Conservation (phyloP, 2,329 filamentous ascomycete species). For the Penicillium sp. region DNA sequence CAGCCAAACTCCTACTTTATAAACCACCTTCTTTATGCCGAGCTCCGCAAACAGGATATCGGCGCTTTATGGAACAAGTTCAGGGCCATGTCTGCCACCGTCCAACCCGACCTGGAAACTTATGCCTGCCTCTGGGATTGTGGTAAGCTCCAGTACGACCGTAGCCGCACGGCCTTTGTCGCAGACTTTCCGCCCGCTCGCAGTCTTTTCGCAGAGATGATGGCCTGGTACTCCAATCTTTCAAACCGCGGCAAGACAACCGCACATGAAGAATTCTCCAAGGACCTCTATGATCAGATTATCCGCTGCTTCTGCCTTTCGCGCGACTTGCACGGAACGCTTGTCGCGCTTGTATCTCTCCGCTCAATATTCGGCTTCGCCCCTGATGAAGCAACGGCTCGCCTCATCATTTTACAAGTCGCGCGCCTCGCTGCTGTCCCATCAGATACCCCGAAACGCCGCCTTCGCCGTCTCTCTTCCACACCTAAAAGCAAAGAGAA, state of each 20-base stretch:
- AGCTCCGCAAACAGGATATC: constrained; percentile 64
- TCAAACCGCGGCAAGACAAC: constrained; percentile 33
- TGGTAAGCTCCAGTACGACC: constrained; percentile 55
- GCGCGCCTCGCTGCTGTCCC: constrained; percentile 49
- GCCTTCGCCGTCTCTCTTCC: constrained; percentile 46
- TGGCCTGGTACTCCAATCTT: constrained; percentile 48
- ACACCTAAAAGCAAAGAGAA: constrained; percentile 51
- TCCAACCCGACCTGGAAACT: constrained; percentile 70
- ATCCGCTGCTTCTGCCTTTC: constrained; percentile 57
- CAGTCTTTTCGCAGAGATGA: constrained; percentile 55
- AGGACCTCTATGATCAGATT: constrained; percentile 58
- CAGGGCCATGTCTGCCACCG: constrained; percentile 55
- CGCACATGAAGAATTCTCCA: constrained; percentile 47
- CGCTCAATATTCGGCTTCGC: constrained; percentile 49
- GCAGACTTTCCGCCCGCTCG: constrained; percentile 52
- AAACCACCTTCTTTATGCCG: constrained; percentile 75
- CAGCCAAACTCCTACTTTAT: constrained; percentile 74
- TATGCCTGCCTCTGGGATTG: constrained; percentile 70
- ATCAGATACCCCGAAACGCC: constrained; percentile 38
- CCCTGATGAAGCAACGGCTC: constrained; percentile 53
- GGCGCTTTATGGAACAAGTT: constrained; percentile 63
- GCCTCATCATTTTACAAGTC: constrained; percentile 55
- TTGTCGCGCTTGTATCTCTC: constrained; percentile 56
- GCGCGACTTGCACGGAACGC: constrained; percentile 54
- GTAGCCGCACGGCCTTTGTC: constrained; percentile 51